These are phyloP conservation scores for Pterocarpus macrocarpus DNA, from an alignment of 306 rosid genomes.

Conservation along the genomic window DNA sequence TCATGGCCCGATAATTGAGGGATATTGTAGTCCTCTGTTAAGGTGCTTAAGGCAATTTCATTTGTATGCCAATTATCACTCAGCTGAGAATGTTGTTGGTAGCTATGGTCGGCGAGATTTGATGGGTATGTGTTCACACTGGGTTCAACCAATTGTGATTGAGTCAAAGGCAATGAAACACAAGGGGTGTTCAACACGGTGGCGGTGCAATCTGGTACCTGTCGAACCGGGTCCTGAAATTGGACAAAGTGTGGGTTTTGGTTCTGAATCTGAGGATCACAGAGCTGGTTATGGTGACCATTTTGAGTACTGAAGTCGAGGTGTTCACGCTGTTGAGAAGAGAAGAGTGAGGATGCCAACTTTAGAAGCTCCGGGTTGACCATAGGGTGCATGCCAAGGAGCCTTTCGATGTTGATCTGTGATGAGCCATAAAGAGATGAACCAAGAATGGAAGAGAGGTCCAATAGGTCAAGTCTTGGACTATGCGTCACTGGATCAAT, in stretches of 20 bases:
- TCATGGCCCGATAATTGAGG: constrained; percentile 52
- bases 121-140: constrained; percentile 51
- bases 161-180: constrained; percentile 50
- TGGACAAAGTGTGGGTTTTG: constrained; percentile 49
- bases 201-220: background rate
- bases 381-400: constrained; percentile 59
- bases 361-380: constrained; percentile 74
- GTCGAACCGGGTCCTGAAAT: constrained; percentile 48
- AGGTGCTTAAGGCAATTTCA: constrained; percentile 38
- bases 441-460: constrained; percentile 71
- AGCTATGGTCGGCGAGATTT: constrained; percentile 47
- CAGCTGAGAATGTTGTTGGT: constrained; percentile 52
- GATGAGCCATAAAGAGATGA: constrained; percentile 65
- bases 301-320: constrained; percentile 13
- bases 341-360: constrained; percentile 75
- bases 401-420: constrained; percentile 60
- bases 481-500: constrained; percentile 94
- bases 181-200: constrained; percentile 12
- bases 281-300: constrained; percentile 49
- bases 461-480: constrained; percentile 82
- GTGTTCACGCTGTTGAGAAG: constrained; percentile 44
- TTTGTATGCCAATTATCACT: constrained; percentile 54
- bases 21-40: constrained; percentile 47
- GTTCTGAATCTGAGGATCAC: constrained; percentile 47
- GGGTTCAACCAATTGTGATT: constrained; percentile 48